Evolutionary conservation across 1,284 basidiomycete genomes (phyloP), one percentile per base, ranked within the genome.

Genomic region (Ganoderma sinense): DNA sequence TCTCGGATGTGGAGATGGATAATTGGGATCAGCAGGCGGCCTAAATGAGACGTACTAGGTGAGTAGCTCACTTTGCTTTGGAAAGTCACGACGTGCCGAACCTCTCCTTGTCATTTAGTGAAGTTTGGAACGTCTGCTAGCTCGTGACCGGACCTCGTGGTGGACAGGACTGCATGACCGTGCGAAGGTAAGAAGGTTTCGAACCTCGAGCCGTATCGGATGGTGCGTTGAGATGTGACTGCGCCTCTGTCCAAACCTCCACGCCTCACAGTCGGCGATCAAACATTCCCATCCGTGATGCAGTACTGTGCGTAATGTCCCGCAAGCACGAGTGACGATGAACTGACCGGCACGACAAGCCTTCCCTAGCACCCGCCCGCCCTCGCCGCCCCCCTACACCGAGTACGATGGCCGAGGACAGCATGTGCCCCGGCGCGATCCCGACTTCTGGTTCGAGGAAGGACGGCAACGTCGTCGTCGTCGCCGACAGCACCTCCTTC

Each of bases 381-480:
- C 23, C n/a, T 51, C 56, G 10, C 56, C 55, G 5, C 55, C 55
- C 3, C 33, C 56, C 2, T 33, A 39, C 33, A 39, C n/a, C 11
- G 33, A 51, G 11, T 5, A 23, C n/a, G 14, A 13, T 16, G 16
- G 31, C 48, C 4, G 13, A 23, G 26, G 31, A 10, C 36, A 56
- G 23, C 14, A 64, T 4, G 39, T 20, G 11, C 51, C 56, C 33
- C 18, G 29, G 20, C 51, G 53, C 10, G 63, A 64, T 41, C 36
- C 51, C 11, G 65, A 66, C 26, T 41, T 60, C 14, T 66, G 65
- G 65, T 66, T 66, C 41, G 56, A 59, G n/a, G n/a, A n/a, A n/a
- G n/a, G 65, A 66, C 41, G 56, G 65, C 40, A 66, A 66, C 41
- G 13, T 66, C 45, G 56, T 66, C 26, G 13, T 66, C 29, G n/a